Evolutionary conservation across 345 rosid species (phyloP).

Genomic region (Aquilaria yunnanensis): DNA sequence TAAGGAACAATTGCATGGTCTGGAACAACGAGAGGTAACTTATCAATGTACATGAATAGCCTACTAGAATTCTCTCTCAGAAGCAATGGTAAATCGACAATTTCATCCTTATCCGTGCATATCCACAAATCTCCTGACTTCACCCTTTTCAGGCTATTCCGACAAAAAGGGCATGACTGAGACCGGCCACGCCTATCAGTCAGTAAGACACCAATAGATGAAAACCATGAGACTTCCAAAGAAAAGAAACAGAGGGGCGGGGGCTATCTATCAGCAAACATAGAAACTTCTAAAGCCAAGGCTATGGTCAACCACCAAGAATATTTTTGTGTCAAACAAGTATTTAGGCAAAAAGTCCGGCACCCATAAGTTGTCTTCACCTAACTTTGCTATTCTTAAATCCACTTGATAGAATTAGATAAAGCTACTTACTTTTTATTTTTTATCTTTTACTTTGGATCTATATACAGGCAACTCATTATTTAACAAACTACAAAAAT

Average conservation of each 20-base stretch:
- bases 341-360: too few relatives aligned
- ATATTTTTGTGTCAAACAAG: too few relatives aligned
- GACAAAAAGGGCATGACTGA: constrained; percentile 77
- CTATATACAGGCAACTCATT: too few relatives aligned
- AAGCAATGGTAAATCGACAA: constrained; percentile 33
- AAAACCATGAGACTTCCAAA: not conserved
- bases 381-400: too few relatives aligned
- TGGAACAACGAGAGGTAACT: constrained; percentile 58
- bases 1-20: constrained; percentile 37
- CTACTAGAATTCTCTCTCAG: constrained; percentile 43
- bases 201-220: constrained; percentile 2
- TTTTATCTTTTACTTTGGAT: too few relatives aligned
- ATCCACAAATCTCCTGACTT: constrained; percentile 68
- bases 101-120: constrained; percentile 38
- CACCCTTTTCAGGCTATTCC: constrained; percentile 57
- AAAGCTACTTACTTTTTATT: too few relatives aligned
- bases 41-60: constrained; percentile 59
- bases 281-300: too few relatives aligned
- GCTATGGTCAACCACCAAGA: too few relatives aligned
- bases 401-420: too few relatives aligned
- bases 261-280: not conserved
- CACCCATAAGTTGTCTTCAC: too few relatives aligned
- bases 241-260: not conserved
- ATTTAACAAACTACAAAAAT: too few relatives aligned
- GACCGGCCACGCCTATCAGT: constrained; percentile 52